A percentile compares a stretch with the other conserved stretches of the same genome.
Conservation (phyloP, 495 filamentous ascomycete genomes). For the Aspergillus steynii region DNA sequence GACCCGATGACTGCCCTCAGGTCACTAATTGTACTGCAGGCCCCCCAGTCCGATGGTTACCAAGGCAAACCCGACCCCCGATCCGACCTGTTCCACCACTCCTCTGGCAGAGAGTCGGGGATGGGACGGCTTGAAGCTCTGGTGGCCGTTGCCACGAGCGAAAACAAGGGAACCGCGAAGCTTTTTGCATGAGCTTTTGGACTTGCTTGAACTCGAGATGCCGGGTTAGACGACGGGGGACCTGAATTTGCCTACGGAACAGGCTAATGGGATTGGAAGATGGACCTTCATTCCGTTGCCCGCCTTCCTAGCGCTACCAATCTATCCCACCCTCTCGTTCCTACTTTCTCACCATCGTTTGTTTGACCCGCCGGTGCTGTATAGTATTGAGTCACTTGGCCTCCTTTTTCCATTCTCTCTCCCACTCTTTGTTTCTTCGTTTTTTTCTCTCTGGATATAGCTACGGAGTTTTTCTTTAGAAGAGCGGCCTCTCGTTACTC, state of each 20-base stretch:
- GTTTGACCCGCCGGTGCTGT: constrained; percentile 16
- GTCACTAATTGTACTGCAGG: constrained; percentile 46
- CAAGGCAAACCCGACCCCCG: constrained; percentile 35
- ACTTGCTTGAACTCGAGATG: background rate
- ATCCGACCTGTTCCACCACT: constrained; percentile 31
- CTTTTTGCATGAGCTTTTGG: constrained; percentile 31
- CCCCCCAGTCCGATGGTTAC: constrained; percentile 39
- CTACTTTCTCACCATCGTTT: constrained; percentile 12
- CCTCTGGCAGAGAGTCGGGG: constrained; percentile 38
- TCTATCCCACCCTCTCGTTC: background rate
- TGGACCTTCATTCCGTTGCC: background rate
- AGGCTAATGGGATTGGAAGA: background rate
- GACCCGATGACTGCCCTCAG: constrained; percentile 26
- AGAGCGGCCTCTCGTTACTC: constrained; percentile 21
- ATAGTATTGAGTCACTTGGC: constrained; percentile 13
- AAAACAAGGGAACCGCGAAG: constrained; percentile 61
- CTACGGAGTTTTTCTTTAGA: constrained; percentile 19
- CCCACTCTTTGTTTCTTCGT: background rate
- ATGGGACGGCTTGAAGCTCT: constrained; percentile 80
- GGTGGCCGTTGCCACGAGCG: constrained; percentile 85
- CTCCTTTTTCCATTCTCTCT: constrained; percentile 10
- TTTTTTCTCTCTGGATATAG: constrained; percentile 15
- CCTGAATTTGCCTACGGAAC: background rate
- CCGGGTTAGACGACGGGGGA: background rate
- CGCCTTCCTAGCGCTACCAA: too few relatives aligned